Evolutionary conservation across 768 basidiomycete species (phyloP), one percentile per base, ranked within the genome.

Genomic region (Rhodotorula paludigena): DNA sequence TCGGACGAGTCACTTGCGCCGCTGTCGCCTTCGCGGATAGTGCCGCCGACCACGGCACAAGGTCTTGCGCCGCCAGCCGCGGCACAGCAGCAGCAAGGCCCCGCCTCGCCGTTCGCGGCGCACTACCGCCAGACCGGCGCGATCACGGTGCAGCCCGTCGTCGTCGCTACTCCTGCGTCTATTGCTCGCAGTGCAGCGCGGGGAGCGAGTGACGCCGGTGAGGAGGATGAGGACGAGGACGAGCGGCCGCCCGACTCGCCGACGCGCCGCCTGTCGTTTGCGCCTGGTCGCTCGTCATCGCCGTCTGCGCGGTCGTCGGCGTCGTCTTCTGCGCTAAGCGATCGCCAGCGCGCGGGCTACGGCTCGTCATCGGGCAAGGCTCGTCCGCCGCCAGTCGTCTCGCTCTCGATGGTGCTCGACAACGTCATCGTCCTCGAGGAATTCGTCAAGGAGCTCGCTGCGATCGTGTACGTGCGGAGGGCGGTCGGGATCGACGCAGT

Each of bases 391-490:
- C 23, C 35, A 11, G 81, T 78, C 28, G 83, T 93, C 35, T 90
- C 89, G 14, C 81, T 98, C 59, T 92, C 90, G 52, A 86, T 84
- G 69, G 77, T 97, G 62, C 80, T 97, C 77, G 94, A 97, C 77
- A 97, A 97, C 76, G 88, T 93, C 38, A 92, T 98, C 38, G 86
- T 97, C 47, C 77, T 98, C 69, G 94, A 97, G 78, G 94, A 97
- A 78, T 88, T 87, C 68, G 88, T 97, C 76, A 97, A 97, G 80
- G 94, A 98, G 57, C 80, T 92, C 41, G 85, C 86, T 21, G 89
- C 90, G 21, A 87, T 92, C 71, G 84, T 92, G 58, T 87, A 90
- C 78, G 90, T 89, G 23, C 81, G 91, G 65, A 81, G 89, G 68
- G 87, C 86, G 78, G 78, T 93, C 60, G 92, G 92, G 15, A 88